phyloP scores from a whole-genome alignment of 1,284 basidiomycete genomes.

The Abortiporus biennis region DNA sequence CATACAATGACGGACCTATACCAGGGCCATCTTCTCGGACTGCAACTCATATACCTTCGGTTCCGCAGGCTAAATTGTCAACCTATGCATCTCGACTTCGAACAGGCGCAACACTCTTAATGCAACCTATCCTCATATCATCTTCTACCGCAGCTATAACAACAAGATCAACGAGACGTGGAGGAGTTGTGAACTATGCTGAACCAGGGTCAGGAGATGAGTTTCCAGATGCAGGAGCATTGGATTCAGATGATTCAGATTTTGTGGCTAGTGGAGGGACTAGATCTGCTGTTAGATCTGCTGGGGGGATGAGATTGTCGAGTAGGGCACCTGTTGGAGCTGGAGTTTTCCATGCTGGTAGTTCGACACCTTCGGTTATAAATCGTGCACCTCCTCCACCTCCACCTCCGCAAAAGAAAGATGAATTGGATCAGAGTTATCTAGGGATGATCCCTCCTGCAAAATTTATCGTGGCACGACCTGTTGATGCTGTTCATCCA shows the following conservation, averaged over 20 bases:
- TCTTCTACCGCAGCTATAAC: conserved; percentile 30
- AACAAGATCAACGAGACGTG: conserved; percentile 44
- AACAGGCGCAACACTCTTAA: conserved; percentile 85
- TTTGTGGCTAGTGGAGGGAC: conserved; percentile 48
- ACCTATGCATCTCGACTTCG: conserved; percentile 89
- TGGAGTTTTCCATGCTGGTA: conserved; percentile 25
- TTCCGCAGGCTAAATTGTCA: conserved; percentile 71
- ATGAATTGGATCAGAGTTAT: conserved; percentile 81
- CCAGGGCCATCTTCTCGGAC: not conserved
- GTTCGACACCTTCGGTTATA: conserved; percentile 14
- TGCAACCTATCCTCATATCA: conserved; percentile 76
- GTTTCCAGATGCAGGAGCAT: conserved; percentile 68
- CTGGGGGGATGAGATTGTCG: conserved; percentile 29
- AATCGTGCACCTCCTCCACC: conserved; percentile 6
- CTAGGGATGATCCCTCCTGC: conserved; percentile 82
- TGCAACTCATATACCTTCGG: conserved; percentile 35
- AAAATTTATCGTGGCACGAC: conserved; percentile 64
- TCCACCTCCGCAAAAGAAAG: conserved; percentile 31
- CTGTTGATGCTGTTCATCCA: conserved; percentile 48
- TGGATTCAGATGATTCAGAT: conserved; percentile 74
- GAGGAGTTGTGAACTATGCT: conserved; percentile 79
- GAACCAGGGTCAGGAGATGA: conserved; percentile 84
- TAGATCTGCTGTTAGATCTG: conserved; percentile 34
- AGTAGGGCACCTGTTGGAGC: conserved; percentile 32
- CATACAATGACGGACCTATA: too few species aligned